These are phyloP conservation scores for Aspergillus haitiensis DNA, from an alignment of 495 filamentous ascomycete genomes.

Conservation along the genomic window DNA sequence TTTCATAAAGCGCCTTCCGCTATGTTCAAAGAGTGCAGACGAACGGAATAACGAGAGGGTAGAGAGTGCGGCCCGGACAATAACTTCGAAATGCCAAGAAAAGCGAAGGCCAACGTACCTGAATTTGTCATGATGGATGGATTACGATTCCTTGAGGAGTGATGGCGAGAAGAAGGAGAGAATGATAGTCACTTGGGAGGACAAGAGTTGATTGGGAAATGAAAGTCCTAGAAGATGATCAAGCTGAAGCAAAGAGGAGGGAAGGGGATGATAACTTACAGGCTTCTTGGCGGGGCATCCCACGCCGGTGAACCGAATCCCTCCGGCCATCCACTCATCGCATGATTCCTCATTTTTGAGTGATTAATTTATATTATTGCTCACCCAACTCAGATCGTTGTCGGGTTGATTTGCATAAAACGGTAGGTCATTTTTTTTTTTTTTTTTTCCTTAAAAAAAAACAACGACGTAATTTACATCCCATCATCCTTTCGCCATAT, in stretches of 20 bases:
- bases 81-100: conserved; percentile 3
- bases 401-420: no score
- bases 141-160: not conserved
- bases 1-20: not conserved
- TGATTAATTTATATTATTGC: not conserved
- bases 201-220: not conserved
- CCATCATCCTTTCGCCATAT: no score
- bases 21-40: not conserved
- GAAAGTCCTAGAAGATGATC: not conserved
- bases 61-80: not conserved
- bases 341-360: not conserved
- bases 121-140: conserved; percentile 1
- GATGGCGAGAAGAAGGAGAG: not conserved
- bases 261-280: not conserved
- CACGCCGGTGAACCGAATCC: conserved; percentile 5
- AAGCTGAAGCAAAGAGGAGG: not conserved
- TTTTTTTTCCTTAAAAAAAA: no score
- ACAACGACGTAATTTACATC: no score
- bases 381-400: no score
- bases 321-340: not conserved
- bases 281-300: conserved; percentile 4
- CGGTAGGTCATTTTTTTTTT: no score
- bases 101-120: conserved; percentile 1
- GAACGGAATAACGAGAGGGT: not conserved
- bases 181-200: not conserved